Conservation (phyloP, 805 yeast species). For the Ogataea glucozyma region DNA sequence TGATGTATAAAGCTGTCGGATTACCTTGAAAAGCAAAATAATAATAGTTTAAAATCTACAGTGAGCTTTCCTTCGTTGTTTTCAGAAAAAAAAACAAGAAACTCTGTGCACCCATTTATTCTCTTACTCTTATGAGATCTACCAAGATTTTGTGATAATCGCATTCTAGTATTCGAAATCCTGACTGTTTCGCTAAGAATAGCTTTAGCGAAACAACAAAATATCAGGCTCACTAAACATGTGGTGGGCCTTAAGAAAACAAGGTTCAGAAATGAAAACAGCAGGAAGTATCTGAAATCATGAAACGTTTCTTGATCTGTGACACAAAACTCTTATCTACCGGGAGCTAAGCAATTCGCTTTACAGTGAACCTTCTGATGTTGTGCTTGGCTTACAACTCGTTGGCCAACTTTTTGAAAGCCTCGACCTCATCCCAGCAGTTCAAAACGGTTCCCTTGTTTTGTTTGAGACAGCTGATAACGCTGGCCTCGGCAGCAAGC, state of each 20-base stretch:
- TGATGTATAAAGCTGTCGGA: slow-evolving; percentile 83
- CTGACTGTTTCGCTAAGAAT: too few species aligned
- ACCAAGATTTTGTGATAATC: too few species aligned
- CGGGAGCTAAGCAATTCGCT: too few species aligned
- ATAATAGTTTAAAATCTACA: neutral
- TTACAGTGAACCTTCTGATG: too few species aligned
- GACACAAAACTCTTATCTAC: too few species aligned
- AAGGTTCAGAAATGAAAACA: neutral
- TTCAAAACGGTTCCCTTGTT: slow-evolving; percentile 67
- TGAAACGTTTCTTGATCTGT: too few species aligned
- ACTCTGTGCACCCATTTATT: too few species aligned
- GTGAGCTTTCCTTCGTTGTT: neutral
- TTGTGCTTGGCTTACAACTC: slow-evolving; percentile 7
- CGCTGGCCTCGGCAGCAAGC: slow-evolving; percentile 46
- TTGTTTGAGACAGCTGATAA: slow-evolving; percentile 60
- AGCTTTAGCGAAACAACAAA: too few species aligned
- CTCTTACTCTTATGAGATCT: neutral
- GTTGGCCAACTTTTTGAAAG: slow-evolving; percentile 59
- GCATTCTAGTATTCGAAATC: too few species aligned
- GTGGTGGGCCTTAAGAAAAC: neutral
- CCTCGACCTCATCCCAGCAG: slow-evolving; percentile 80
- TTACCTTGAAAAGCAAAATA: slow-evolving; percentile 35
- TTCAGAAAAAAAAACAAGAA: too few species aligned
- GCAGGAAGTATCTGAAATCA: neutral
- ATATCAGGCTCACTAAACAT: too few species aligned